Percentiles rank a stretch among this genome's conserved stretches.
Conservation (phyloP, 2,329 filamentous ascomycete species). For the Trichoderma atrobrunneum region DNA sequence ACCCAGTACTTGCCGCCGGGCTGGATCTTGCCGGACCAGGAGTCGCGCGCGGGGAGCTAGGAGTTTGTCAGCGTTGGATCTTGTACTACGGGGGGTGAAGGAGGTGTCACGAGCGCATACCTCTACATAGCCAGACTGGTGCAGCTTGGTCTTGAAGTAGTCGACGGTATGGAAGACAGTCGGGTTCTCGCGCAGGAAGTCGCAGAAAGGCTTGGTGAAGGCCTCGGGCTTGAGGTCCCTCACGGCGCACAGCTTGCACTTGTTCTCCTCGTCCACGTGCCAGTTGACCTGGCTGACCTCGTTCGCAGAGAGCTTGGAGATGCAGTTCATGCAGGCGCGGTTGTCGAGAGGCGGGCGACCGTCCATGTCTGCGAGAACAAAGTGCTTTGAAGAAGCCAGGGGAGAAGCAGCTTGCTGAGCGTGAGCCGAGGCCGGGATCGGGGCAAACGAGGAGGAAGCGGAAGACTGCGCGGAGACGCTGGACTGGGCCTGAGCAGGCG, state of each 20-base stretch:
- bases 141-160: constrained; percentile 71
- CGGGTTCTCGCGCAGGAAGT: constrained; percentile 85
- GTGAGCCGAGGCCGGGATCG: neutral
- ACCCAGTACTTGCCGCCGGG: constrained; percentile 86
- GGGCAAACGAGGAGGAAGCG: constrained; percentile 18
- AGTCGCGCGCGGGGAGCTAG: constrained; percentile 72
- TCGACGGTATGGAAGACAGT: constrained; percentile 90
- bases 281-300: constrained; percentile 34
- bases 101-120: constrained; percentile 37
- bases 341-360: constrained; percentile 34
- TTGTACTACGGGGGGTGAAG: neutral
- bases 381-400: constrained; percentile 38
- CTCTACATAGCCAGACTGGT: constrained; percentile 69
- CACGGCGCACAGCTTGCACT: constrained; percentile 40
- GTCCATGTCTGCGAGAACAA: constrained; percentile 46
- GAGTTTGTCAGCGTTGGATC: neutral
- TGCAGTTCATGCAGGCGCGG: constrained; percentile 39
- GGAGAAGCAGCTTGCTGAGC: constrained; percentile 27
- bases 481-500: constrained; percentile 18
- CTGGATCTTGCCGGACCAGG: constrained; percentile 70
- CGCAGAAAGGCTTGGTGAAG: constrained; percentile 80
- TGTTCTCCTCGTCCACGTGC: constrained; percentile 26
- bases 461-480: constrained; percentile 27
- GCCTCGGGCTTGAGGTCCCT: constrained; percentile 49
- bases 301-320: constrained; percentile 32